phyloP scores from a whole-genome alignment of 2,329 filamentous ascomycete species.

The Clonostachys sp. region DNA sequence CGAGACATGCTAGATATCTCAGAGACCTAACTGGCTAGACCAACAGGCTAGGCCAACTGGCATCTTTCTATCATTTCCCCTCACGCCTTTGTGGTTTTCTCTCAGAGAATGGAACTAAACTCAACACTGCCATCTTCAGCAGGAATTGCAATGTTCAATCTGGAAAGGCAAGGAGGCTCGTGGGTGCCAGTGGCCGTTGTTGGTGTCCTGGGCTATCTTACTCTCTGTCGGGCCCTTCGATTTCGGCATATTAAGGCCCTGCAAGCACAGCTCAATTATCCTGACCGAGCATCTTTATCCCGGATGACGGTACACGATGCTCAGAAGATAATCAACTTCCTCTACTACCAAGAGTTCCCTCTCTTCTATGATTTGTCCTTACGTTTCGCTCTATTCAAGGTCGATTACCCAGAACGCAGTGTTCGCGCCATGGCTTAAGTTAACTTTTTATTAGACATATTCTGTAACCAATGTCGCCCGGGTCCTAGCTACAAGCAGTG shows the following conservation, averaged over 20 bases:
- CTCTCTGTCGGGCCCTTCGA: conserved; percentile 26
- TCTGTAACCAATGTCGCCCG: conserved; percentile 28
- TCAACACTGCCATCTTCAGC: too few species aligned
- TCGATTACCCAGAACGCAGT: conserved; percentile 3
- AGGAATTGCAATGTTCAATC: too few species aligned
- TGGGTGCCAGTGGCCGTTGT: conserved; percentile 4
- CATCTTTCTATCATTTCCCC: too few species aligned
- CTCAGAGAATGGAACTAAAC: too few species aligned
- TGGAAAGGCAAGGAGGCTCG: background rate
- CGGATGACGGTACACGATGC: conserved; percentile 38
- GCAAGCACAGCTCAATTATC: conserved; percentile 20
- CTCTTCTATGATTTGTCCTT: conserved; percentile 26
- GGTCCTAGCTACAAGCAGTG: conserved; percentile 26
- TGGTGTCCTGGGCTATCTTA: conserved; percentile 19
- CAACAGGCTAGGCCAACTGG: too few species aligned
- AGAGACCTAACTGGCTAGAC: too few species aligned
- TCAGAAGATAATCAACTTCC: conserved; percentile 31
- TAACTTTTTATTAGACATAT: conserved; percentile 24
- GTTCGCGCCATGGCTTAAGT: too few species aligned
- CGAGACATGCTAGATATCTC: too few species aligned
- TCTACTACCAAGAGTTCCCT: conserved; percentile 28
- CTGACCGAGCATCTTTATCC: conserved; percentile 25
- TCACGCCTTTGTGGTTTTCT: too few species aligned
- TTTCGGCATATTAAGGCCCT: conserved; percentile 24
- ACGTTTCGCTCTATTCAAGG: conserved; percentile 34